phyloP scores from a whole-genome alignment of 495 filamentous ascomycete species.

The Talaromyces thailandensis region DNA sequence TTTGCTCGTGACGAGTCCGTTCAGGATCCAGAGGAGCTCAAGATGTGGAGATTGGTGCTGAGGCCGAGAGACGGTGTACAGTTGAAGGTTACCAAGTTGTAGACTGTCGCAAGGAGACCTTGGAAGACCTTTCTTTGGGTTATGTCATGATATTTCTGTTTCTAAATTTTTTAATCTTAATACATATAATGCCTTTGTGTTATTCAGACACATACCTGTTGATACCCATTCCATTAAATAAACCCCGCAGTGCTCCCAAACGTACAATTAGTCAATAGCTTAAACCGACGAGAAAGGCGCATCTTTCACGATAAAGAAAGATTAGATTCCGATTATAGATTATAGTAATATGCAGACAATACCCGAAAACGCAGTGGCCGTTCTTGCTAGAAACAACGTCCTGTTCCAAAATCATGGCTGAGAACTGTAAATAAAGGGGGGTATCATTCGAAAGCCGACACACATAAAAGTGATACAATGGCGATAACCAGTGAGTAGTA shows the following conservation, averaged over 20 bases:
- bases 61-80: conserved; percentile 40
- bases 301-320: neutral
- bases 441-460: neutral
- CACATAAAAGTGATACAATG: neutral
- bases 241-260: neutral
- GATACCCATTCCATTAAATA: neutral
- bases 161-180: neutral
- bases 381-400: neutral
- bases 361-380: neutral
- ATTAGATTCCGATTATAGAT: neutral
- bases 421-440: neutral
- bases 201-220: neutral
- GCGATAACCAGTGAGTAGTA: neutral
- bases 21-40: conserved; percentile 40
- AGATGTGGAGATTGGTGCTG: conserved; percentile 46
- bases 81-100: conserved; percentile 23
- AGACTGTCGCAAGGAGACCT: neutral
- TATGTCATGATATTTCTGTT: neutral
- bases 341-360: neutral
- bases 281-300: neutral
- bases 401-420: neutral
- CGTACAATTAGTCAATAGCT: neutral
- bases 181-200: neutral
- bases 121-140: neutral
- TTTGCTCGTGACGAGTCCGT: conserved; percentile 22